Evolutionary conservation across 2,329 filamentous ascomycete genomes (phyloP), one percentile per base, ranked within the genome.

Genomic region (Ophiostoma piceae): DNA sequence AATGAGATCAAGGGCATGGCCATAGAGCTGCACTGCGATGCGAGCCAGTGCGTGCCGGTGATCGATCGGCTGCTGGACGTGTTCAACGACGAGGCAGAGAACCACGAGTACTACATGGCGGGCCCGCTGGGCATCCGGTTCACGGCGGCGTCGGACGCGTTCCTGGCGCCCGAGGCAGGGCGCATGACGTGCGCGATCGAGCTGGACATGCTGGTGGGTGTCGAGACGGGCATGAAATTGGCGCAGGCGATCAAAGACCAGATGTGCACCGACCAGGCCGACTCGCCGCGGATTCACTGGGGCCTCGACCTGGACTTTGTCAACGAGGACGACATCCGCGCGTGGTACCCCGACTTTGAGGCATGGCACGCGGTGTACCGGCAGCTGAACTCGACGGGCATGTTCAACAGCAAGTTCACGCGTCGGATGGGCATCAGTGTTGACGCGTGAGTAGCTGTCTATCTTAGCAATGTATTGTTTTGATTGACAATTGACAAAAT

Each of bases 371-470:
- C 35, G 2, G 73, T 76, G 14, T 75, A 74, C 65, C 51, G 68
- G 29, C 47, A 71, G 51, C 68, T 75, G 19, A 76, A 76, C 65
- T 67, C 69, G n/a, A 73, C 71, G 9, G 75, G 75, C 22, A 76
- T 76, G 75, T 76, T 76, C 70, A 74, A 76, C 71, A 76, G 75
- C 70, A 72, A 69, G 37, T 76, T 76, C 19, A 76, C 75, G 0
- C 71, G 75, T 1, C 71, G 75, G n/a, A 67, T 76, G 8, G 72
- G 73, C 19, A 72, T 75, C 70, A 74, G 71, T 29, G 41, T 70
- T 7, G 29, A 43, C 9, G 66, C 60, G 1, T 66, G 43, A n/a
- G 6, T 39, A 22, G 14, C n/a, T 57, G 19, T 26, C 43, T 3
- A 47, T 7, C 6, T 47, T 16, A 14, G 19, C 19, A 16, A 47